Base-by-base conservation (phyloP, 129 eudicot species). In the Helianthus tuberosus region DNA sequence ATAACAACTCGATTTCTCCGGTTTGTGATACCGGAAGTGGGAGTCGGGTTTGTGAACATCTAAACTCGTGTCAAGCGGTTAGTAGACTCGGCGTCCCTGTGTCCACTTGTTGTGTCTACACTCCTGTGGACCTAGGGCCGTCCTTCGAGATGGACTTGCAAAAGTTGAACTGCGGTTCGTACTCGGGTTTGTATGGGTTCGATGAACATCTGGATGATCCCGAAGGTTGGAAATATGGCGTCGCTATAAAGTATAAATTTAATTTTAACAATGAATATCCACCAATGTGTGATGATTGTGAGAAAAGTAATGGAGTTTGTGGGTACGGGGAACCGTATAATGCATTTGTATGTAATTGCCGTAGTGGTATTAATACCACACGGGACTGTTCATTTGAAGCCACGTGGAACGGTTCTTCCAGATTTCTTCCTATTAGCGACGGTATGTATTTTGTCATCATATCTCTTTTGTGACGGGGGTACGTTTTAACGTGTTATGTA, bases 91-190 rank as follows among this genome's bases (percentile, higher is more conserved):
- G 80, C 35, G 67, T 85, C 38, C 87, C 91, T 2, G 82, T 83
- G 43, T 86, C 96, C 11, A 83, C 88, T 0, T 93, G 98, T 72
- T 93, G 98, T 41, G 98, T 93, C 14, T 93, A 93, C 76, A 79
- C 97, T 9, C 97, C 98, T 1, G 96, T 93, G 32, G 97, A 93
- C 65, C 96, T 90, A 3, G 98, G 97, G 0, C 98, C 98, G 2
- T 68, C 97, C 0, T 93, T 88, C 27, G 89, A 90, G 41, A 93
- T 93, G 97, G 84, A 93, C 71, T 79, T 93, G 77, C 74, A 78
- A 72, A 90, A 93, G 72, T 58, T 90, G 69, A 80, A 78, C 15
- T 93, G 98, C 58, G 73, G 29, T 8, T 85, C 97, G 2, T 93
- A 93, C 43, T 83, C 97, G 6, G 96, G 93, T 6, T 67, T 93